phyloP scores from a whole-genome alignment of 257 asterid genomes.

The Petrea volubilis region DNA sequence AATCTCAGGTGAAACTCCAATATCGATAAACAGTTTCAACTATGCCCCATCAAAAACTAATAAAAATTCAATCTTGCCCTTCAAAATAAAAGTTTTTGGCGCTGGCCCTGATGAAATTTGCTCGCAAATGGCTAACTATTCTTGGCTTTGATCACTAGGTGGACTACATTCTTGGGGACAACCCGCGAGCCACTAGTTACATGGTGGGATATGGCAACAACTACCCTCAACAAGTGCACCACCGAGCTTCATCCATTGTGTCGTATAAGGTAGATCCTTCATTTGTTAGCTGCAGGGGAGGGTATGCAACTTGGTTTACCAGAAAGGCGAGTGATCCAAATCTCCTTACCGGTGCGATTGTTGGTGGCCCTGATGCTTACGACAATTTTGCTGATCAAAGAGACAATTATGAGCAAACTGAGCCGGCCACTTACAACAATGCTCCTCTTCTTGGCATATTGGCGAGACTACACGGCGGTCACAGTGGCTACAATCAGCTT shows the following conservation, averaged over 20 bases:
- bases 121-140: neutral
- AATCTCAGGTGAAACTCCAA: constrained; percentile 57
- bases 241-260: constrained; percentile 50
- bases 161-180: constrained; percentile 55
- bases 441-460: constrained; percentile 51
- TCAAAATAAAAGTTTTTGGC: neutral
- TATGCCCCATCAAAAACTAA: neutral
- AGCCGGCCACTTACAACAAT: constrained; percentile 51
- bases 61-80: neutral
- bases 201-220: constrained; percentile 53
- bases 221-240: constrained; percentile 52
- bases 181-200: constrained; percentile 52
- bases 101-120: neutral
- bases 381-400: constrained; percentile 50
- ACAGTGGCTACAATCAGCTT: constrained; percentile 40
- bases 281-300: constrained; percentile 52
- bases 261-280: constrained; percentile 40
- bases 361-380: constrained; percentile 56
- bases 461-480: constrained; percentile 42
- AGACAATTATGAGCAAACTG: constrained; percentile 42
- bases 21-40: neutral
- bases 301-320: constrained; percentile 41
- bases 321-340: constrained; percentile 42
- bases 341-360: constrained; percentile 48
- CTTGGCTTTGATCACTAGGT: constrained; percentile 28